Conservation (phyloP, 441 rosid genomes). For the Rhodomyrtus psidioides region DNA sequence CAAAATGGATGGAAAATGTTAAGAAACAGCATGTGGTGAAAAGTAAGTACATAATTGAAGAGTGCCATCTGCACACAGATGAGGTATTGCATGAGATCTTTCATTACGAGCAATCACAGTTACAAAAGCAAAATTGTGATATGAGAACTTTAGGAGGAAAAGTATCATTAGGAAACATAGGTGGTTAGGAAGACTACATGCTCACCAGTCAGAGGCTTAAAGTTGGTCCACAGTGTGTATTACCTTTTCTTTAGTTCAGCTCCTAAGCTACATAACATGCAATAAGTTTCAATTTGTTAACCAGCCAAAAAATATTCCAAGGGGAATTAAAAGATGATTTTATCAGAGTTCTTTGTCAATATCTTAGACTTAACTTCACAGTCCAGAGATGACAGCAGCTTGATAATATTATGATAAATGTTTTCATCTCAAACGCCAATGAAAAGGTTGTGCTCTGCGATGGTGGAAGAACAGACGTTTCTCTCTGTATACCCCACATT, state of each 20-base stretch:
- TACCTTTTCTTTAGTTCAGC: neutral
- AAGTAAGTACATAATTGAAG: neutral
- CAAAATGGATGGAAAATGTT: neutral
- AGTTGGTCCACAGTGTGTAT: neutral
- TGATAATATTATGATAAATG: neutral
- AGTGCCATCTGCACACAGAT: neutral
- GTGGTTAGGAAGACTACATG: neutral
- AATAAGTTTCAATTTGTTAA: neutral
- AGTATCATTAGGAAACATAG: neutral
- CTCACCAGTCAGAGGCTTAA: neutral
- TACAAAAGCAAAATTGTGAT: neutral
- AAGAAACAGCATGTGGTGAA: neutral
- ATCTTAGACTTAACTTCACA: neutral
- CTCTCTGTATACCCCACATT: neutral
- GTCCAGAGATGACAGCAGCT: neutral
- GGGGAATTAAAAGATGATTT: neutral
- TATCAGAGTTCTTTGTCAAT: neutral
- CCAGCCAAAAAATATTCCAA: neutral
- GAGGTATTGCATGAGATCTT: neutral
- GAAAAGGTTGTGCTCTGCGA: neutral
- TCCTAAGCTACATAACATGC: neutral
- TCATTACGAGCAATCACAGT: neutral
- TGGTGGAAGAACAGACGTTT: neutral
- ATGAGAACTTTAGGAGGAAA: neutral
- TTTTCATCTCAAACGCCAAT: neutral